phyloP scores from a whole-genome alignment of 164 flowering plant species.

The Taxillus chinensis region DNA sequence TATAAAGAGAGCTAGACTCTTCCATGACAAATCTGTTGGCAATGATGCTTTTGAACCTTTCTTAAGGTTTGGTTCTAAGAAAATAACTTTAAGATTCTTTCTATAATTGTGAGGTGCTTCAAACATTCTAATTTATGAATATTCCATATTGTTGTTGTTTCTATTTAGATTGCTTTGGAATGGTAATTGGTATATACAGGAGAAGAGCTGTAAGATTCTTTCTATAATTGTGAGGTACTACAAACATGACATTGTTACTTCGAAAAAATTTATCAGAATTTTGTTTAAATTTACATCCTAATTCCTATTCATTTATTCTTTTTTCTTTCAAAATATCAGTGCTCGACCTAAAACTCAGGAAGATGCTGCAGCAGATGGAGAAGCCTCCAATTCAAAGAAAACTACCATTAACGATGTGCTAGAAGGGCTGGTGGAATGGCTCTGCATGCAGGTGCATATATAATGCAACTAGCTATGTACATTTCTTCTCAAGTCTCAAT shows the following conservation, averaged over 20 bases:
- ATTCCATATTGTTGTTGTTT: not conserved
- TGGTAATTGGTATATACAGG: constrained; percentile 94
- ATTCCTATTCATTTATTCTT: not conserved
- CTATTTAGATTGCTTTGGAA: constrained; percentile 82
- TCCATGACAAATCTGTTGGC: constrained; percentile 80
- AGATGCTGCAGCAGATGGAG: constrained; percentile 44
- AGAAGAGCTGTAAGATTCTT: constrained; percentile 92
- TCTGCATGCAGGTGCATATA: constrained; percentile 74
- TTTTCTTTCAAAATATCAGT: constrained; percentile 25
- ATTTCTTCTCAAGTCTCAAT: not conserved
- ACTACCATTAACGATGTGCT: constrained; percentile 70
- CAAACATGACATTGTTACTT: not conserved
- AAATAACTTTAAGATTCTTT: constrained; percentile 88
- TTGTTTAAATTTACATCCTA: not conserved
- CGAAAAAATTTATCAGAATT: not conserved
- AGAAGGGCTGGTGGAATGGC: constrained; percentile 86
- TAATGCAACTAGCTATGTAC: not conserved
- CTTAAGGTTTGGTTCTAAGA: constrained; percentile 54
- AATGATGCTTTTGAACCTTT: constrained; percentile 81
- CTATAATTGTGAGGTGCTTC: constrained; percentile 58
- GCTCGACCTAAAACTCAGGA: constrained; percentile 57
- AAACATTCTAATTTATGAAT: not conserved
- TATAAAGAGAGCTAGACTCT: constrained; percentile 76
- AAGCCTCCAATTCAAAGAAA: constrained; percentile 55
- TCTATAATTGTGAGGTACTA: constrained; percentile 61